Evolutionary conservation across 2,329 filamentous ascomycete genomes (phyloP), one percentile per base, ranked within the genome.

Genomic region (Westerdykella aurantiaca): DNA sequence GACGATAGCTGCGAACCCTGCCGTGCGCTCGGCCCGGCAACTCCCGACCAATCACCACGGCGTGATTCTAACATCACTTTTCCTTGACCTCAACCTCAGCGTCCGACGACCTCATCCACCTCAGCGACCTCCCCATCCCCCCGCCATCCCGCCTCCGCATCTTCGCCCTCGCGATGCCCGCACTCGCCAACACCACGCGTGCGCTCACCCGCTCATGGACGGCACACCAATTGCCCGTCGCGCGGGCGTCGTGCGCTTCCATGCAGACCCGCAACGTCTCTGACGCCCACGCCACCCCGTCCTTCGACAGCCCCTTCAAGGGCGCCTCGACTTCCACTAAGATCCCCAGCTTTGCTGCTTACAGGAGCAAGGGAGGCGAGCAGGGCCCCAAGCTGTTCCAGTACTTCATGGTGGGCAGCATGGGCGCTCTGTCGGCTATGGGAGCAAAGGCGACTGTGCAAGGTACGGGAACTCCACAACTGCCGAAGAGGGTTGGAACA

Each of bases 401-500:
- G 64, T 98, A 98, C 81, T 97, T 98, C 75, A 95, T 97, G 88
- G 93, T 95, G 56, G 93, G 93, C 63, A 84, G 88, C 44, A 85
- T 98, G 79, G 93, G 93, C 68, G 85, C 93, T 64, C 79, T 97
- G 69, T 83, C 86, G 54, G 91, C 91, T 46, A 86, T 93, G 57
- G 91, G 91, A 66, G 93, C 91, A 69, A 98, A 98, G 85, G 88
- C 87, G 62, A 97, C 93, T 55, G 88, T 98, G 58, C 88, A 96
- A 80, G 91, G 93, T 98, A 81, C 35, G 38, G 22, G 25, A 29
- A 29, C 25, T 29, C 25, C 11, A 29, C 25, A 18, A 37, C 34
- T 23, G 37, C 31, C 34, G 12, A 22, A 13, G 42, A 47, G 52
- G 49, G 43, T 42, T 22, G 34, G 31, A 43, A 46, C 39, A 39